Conservation (phyloP, 2,329 filamentous ascomycete genomes). For the Grosmannia huntii region DNA sequence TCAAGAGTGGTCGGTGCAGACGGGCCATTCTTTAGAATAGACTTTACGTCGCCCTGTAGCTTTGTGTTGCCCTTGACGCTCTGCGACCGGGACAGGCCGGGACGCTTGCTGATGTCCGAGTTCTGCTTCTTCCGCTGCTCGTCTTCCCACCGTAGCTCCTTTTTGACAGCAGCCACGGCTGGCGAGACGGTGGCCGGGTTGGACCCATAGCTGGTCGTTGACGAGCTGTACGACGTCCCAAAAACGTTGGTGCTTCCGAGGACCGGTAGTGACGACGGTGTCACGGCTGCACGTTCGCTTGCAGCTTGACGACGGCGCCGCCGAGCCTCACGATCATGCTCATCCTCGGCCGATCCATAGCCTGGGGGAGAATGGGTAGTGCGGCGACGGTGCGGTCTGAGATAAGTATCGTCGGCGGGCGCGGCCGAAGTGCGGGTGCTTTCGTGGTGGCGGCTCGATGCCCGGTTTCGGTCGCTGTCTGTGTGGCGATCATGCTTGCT, state of each 20-base stretch:
- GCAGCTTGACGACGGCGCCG: slow-evolving; percentile 10
- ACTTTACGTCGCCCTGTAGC: slow-evolving; percentile 15
- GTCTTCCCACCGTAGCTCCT: slow-evolving; percentile 19
- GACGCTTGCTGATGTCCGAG: slow-evolving; percentile 17
- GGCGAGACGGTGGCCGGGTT: slow-evolving; percentile 1
- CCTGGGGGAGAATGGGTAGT: slow-evolving; percentile 4
- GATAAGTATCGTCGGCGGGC: background rate
- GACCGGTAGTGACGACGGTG: slow-evolving; percentile 13
- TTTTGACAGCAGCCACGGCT: slow-evolving; percentile 10
- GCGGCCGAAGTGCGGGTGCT: background rate
- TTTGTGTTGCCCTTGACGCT: slow-evolving; percentile 4
- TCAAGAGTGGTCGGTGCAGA: background rate
- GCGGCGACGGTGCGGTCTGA: slow-evolving; percentile 3
- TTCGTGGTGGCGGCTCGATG: background rate
- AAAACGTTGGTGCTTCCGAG: slow-evolving; percentile 9
- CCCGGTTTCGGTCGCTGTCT: background rate
- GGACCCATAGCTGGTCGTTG: background rate
- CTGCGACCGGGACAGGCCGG: slow-evolving; percentile 11
- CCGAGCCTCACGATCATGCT: slow-evolving; percentile 8
- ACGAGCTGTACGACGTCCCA: slow-evolving; percentile 10
- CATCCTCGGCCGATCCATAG: slow-evolving; percentile 14
- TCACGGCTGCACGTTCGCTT: slow-evolving; percentile 7
- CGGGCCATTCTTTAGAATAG: slow-evolving; percentile 18
- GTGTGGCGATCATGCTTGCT: background rate
- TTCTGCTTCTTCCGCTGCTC: slow-evolving; percentile 18